These are phyloP conservation scores for Macrophomina pseudophaseolina DNA, from an alignment of 2,329 filamentous ascomycete species.

Conservation along the genomic window DNA sequence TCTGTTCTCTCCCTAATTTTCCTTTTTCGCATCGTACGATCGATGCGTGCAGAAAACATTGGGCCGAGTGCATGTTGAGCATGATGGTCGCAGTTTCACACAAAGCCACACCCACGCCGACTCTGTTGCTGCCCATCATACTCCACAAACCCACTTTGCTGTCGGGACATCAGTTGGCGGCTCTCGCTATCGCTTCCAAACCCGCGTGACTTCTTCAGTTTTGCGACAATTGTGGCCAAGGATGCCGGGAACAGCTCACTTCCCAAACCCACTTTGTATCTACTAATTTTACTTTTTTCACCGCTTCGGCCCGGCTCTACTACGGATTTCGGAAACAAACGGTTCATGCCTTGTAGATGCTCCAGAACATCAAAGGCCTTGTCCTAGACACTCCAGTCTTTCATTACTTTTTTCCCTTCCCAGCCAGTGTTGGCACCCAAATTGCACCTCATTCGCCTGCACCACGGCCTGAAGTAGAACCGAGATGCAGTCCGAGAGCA, in stretches of 20 bases:
- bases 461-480: neutral
- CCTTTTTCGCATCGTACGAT: slow-evolving; percentile 18
- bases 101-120: neutral
- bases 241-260: neutral
- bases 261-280: neutral
- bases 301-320: slow-evolving; percentile 17
- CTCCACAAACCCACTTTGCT: slow-evolving; percentile 9
- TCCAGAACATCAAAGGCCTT: slow-evolving; percentile 1
- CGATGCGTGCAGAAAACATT: slow-evolving; percentile 14
- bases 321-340: neutral
- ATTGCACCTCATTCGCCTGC: neutral
- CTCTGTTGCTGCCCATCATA: neutral
- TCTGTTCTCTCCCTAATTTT: slow-evolving; percentile 5
- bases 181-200: neutral
- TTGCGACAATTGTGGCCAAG: slow-evolving; percentile 4
- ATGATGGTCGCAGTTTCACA: slow-evolving; percentile 13
- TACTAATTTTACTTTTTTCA: slow-evolving; percentile 9
- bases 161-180: neutral
- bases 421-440: neutral
- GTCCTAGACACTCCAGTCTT: neutral
- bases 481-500: neutral
- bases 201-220: slow-evolving; percentile 4
- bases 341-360: neutral
- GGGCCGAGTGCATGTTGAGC: neutral
- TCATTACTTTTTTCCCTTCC: neutral